These are phyloP conservation scores for Sporobolomyces roseus DNA, from an alignment of 768 basidiomycete species.

Conservation along the genomic window DNA sequence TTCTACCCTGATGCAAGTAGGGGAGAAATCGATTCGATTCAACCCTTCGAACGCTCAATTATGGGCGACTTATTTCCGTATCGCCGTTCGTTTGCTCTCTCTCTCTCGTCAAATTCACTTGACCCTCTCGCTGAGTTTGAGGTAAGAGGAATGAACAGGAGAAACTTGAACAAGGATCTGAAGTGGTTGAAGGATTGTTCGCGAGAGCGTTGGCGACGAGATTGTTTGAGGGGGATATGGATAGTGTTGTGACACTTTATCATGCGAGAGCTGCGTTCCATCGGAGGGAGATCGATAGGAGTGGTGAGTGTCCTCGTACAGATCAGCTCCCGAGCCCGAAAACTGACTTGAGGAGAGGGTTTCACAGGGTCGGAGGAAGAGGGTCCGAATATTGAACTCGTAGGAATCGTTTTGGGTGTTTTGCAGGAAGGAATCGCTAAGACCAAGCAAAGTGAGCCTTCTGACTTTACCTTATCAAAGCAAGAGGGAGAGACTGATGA, in stretches of 20 bases:
- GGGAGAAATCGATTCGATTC: slow-evolving; percentile 27
- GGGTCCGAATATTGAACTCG: slow-evolving; percentile 1
- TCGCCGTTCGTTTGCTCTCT: slow-evolving; percentile 15
- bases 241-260: slow-evolving; percentile 63
- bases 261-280: slow-evolving; percentile 55
- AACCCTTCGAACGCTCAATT: slow-evolving; percentile 11
- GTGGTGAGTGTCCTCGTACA: neutral
- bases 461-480: neutral
- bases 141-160: too few species aligned
- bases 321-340: neutral
- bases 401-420: slow-evolving; percentile 48
- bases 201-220: slow-evolving; percentile 25
- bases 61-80: slow-evolving; percentile 16
- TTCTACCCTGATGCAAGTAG: slow-evolving; percentile 2
- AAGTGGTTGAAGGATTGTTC: slow-evolving; percentile 28
- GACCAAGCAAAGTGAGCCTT: slow-evolving; percentile 58
- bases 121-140: too few species aligned
- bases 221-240: slow-evolving; percentile 54
- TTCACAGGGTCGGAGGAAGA: slow-evolving; percentile 12
- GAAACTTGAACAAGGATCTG: slow-evolving; percentile 3
- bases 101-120: neutral
- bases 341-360: neutral
- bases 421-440: slow-evolving; percentile 64
- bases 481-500: slow-evolving; percentile 48
- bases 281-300: slow-evolving; percentile 26